These are phyloP conservation scores for Magnusiomyces ingens DNA, from an alignment of 1,139 yeast genomes.

Conservation along the genomic window DNA sequence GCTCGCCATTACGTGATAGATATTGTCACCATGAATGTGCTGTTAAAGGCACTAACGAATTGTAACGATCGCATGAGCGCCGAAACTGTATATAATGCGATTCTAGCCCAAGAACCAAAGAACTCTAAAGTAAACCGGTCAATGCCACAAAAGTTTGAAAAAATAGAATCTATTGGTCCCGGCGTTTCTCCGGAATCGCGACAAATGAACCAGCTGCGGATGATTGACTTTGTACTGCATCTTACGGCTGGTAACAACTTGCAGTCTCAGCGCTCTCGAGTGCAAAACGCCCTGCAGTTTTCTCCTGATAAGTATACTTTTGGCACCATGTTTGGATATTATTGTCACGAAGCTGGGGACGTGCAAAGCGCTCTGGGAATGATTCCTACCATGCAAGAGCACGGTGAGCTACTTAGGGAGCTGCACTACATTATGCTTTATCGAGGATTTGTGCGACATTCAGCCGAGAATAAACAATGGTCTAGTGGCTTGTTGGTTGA, in stretches of 20 bases:
- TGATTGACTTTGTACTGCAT: conserved; percentile 12
- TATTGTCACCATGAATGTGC: conserved; percentile 16
- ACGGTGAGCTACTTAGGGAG: conserved; percentile 1
- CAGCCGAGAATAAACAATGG: conserved; percentile 5
- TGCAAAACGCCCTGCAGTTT: conserved; percentile 6
- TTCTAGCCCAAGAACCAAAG: background rate
- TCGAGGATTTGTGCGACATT: conserved; percentile 8
- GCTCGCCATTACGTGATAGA: conserved; percentile 16
- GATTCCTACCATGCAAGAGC: conserved; percentile 5
- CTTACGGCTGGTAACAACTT: background rate
- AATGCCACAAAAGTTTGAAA: background rate
- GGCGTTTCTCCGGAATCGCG: background rate
- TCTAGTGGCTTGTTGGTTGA: conserved; percentile 3
- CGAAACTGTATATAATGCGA: conserved; percentile 9
- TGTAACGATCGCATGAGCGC: conserved; percentile 16
- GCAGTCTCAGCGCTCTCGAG: background rate
- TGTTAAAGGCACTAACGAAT: conserved; percentile 16
- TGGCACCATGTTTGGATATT: conserved; percentile 10
- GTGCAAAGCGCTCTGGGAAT: conserved; percentile 2
- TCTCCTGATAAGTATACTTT: conserved; percentile 12
- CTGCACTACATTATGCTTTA: conserved; percentile 5
- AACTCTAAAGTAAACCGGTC: background rate
- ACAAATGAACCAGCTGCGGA: conserved; percentile 3
- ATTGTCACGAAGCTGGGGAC: conserved; percentile 8
- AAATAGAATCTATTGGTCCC: background rate